Percentiles rank a stretch among this genome's conserved stretches.
phyloP scores from a whole-genome alignment of 805 yeast species.

The Kodamaea leandrae region DNA sequence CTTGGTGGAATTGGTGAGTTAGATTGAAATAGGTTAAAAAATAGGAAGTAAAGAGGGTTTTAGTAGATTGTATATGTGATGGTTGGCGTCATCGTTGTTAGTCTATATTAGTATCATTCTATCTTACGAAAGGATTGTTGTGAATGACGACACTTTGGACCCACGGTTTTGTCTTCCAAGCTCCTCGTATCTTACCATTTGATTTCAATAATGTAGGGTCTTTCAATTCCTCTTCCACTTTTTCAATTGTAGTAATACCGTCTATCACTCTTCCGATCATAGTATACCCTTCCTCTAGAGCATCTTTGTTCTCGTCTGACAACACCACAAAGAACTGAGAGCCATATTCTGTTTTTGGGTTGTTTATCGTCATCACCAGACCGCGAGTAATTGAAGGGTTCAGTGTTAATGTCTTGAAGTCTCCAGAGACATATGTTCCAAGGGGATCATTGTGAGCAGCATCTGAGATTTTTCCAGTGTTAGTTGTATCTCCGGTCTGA shows the following conservation, averaged over 20 bases:
- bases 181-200: slow-evolving; percentile 18
- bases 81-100: no score
- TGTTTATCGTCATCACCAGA: slow-evolving; percentile 14
- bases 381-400: slow-evolving; percentile 13
- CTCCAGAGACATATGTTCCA: slow-evolving; percentile 1
- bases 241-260: slow-evolving; percentile 17
- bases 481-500: slow-evolving; percentile 23
- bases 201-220: slow-evolving; percentile 9
- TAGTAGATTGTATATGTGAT: no score
- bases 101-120: neutral
- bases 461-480: slow-evolving; percentile 15
- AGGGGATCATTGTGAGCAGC: slow-evolving; percentile 11
- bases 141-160: slow-evolving; percentile 14
- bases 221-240: slow-evolving; percentile 14
- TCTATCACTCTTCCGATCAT: slow-evolving; percentile 18
- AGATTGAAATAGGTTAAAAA: slow-evolving; percentile 14
- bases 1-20: slow-evolving; percentile 40
- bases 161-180: slow-evolving; percentile 18
- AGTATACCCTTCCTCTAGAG: slow-evolving; percentile 13
- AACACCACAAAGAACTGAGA: slow-evolving; percentile 22
- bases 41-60: neutral
- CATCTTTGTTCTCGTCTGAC: slow-evolving; percentile 11
- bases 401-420: neutral
- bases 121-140: slow-evolving; percentile 14
- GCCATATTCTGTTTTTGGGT: slow-evolving; percentile 13